Evolutionary conservation across 306 rosid species (phyloP), one percentile per base, ranked within the genome.

Genomic region (Malus sieversii): DNA sequence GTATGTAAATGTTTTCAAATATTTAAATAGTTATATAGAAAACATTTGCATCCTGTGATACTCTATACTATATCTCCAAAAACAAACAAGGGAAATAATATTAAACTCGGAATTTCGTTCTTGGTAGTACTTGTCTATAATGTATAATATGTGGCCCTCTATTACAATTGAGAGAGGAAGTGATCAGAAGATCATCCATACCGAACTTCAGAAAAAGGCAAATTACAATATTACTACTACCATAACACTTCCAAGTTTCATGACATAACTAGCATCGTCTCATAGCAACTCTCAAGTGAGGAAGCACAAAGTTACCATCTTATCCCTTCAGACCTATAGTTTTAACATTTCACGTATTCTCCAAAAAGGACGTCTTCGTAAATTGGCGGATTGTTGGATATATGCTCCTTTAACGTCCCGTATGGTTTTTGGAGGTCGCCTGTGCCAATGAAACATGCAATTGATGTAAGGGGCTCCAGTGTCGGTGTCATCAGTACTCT

Each of bases 401-500:
- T n/a, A 38, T 69, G 79, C 55, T 75, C 79, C 13, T 69, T 52
- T 3, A 81, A 25, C 9, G 84, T 74, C 2, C 84, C 84, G 20
- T 64, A 81, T 14, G 55, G 65, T 38, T 71, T 75, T 2, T 22
- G 4, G 12, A 25, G 61, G 19, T 75, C 78, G 10, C 52, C 62
- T 10, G 73, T 19, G 19, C 80, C 13, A 6, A 80, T 19, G 19
- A 80, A 70, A 46, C 84, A 81, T n/a, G 69, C 84, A 23, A 74
- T 51, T 10, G 84, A 75, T 45, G 66, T 25, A 0, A 73, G 69
- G 10, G 82, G 73, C 68, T 35, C 33, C 0, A 15, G n/a, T 2
- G 72, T 8, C n/a, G n/a, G 51, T 23, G 42, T 45, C 52, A 60
- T 33, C 61, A 78, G 9, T 19, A 65, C 82, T 65, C 82, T 53